These are phyloP conservation scores for Aurifilum marmelostoma DNA, from an alignment of 2,329 filamentous ascomycete species.

Conservation along the genomic window DNA sequence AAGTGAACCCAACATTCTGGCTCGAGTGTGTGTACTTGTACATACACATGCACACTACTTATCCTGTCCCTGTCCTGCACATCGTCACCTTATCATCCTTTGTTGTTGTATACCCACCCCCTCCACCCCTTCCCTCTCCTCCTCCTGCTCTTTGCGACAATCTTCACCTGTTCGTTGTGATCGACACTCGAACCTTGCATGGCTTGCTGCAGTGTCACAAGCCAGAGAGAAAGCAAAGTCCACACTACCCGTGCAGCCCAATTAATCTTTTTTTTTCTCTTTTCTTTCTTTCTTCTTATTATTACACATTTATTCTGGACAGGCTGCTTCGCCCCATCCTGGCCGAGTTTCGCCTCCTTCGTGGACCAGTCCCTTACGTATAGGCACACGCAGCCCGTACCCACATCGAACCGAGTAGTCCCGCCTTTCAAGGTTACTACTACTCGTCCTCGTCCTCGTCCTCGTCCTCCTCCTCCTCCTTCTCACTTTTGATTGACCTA, in stretches of 20 bases:
- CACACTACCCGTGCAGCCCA: not conserved
- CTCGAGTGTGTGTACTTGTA: not conserved
- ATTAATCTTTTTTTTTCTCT: not conserved
- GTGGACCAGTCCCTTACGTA: conserved; percentile 24
- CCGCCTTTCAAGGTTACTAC: conserved; percentile 15
- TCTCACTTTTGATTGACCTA: not conserved
- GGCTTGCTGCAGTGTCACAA: not conserved
- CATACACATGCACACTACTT: not conserved
- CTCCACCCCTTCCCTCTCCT: no score
- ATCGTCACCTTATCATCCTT: not conserved
- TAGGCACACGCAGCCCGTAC: conserved; percentile 25
- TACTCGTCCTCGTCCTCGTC: no score
- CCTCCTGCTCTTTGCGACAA: not conserved
- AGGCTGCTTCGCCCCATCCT: not conserved
- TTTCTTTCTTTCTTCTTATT: not conserved
- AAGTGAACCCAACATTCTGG: not conserved
- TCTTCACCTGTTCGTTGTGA: not conserved
- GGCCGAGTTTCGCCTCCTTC: not conserved
- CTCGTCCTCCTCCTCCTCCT: no score
- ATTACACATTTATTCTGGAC: not conserved
- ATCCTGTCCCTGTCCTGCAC: not conserved
- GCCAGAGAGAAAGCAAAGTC: not conserved
- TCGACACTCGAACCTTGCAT: not conserved
- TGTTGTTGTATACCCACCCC: not conserved
- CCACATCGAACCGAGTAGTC: conserved; percentile 22